A percentile compares a stretch with the other conserved stretches of the same genome.
These are phyloP conservation scores for Crithidia thermophila DNA, from an alignment of 208 protist species.

Conservation along the genomic window DNA sequence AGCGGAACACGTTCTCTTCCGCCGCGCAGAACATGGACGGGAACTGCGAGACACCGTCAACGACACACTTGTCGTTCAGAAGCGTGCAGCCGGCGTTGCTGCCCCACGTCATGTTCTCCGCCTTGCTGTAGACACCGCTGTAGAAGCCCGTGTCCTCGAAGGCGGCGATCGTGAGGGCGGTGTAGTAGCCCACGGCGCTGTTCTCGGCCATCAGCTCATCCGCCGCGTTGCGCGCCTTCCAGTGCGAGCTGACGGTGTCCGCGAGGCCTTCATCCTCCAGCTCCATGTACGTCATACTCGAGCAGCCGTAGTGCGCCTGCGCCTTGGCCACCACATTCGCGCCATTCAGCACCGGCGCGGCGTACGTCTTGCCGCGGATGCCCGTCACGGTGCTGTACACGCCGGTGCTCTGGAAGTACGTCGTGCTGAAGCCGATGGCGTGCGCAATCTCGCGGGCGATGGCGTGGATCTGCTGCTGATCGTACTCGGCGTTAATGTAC, in stretches of 20 bases:
- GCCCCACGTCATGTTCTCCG: slow-evolving; percentile 74
- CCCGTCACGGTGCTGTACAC: background rate
- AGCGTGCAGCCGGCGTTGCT: slow-evolving; percentile 56
- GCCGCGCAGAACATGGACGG: slow-evolving; percentile 63
- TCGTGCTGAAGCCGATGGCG: slow-evolving; percentile 43
- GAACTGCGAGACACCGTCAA: slow-evolving; percentile 28
- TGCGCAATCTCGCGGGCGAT: slow-evolving; percentile 81
- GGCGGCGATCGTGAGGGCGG: slow-evolving; percentile 70
- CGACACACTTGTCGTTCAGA: slow-evolving; percentile 34
- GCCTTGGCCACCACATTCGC: slow-evolving; percentile 36
- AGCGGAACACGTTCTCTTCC: background rate
- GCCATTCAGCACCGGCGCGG: slow-evolving; percentile 22
- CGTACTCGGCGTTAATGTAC: slow-evolving; percentile 6
- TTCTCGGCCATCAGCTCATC: slow-evolving; percentile 83
- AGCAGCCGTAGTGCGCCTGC: slow-evolving; percentile 64
- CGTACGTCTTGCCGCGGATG: slow-evolving; percentile 34
- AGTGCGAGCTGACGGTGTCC: slow-evolving; percentile 70
- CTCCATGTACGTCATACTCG: slow-evolving; percentile 50
- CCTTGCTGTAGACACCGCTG: slow-evolving; percentile 49
- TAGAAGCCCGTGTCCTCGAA: slow-evolving; percentile 86
- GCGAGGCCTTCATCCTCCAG: slow-evolving; percentile 68
- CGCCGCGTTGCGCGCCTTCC: slow-evolving; percentile 73
- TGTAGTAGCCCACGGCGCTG: slow-evolving; percentile 36
- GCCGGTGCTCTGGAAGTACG: background rate
- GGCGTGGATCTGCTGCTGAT: slow-evolving; percentile 2